Evolutionary conservation across 768 basidiomycete species (phyloP), one percentile per base, ranked within the genome.

Genomic region (Termitomyces titanicus): DNA sequence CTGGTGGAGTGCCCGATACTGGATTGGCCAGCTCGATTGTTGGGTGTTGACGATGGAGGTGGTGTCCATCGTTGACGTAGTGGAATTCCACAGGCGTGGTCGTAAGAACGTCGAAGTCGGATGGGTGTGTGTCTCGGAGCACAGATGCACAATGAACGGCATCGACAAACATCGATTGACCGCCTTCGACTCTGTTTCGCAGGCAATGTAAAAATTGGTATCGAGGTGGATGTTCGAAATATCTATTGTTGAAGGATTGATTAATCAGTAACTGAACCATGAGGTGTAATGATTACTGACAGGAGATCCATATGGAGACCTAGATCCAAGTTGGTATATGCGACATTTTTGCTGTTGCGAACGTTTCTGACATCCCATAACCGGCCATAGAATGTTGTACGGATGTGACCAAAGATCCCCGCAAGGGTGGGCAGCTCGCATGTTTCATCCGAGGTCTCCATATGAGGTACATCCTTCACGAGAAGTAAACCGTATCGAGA

Each of bases 201-300:
- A 99, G 74, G 64, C 89, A 97, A 65, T 98, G 96, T 0, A 99
- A 79, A 56, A 94, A 82, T 67, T 98, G 96, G 70, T 90, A 94
- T 20, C 91, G 85, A 0, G 96, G 96, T 1, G 96, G 96, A 58
- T 87, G 79, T 61, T 92, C 82, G 64, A 94, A 95, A 70, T 98
- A 97, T 50, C 94, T n/a, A 15, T 95, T 64, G 15, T 40, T 2
- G 24, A 55, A 9, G 3, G 25, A 17, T 18, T 22, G 29, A 12
- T 34, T 6, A 46, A n/a, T n/a, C n/a, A 25, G 3, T 45, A 11
- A 24, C 44, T 4, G 27, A 15, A 20, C 7, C 29, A 20, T 12
- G 5, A 45, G 35, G 12, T 25, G 7, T 1, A 29, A 15, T 18
- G 12, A 5, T 46, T 11, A 78, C 92, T 60, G 65, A 95, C 93